Evolutionary conservation across 2,329 filamentous ascomycete genomes (phyloP), one percentile per base, ranked within the genome.

Genomic region (Exutisphaerella laricina): DNA sequence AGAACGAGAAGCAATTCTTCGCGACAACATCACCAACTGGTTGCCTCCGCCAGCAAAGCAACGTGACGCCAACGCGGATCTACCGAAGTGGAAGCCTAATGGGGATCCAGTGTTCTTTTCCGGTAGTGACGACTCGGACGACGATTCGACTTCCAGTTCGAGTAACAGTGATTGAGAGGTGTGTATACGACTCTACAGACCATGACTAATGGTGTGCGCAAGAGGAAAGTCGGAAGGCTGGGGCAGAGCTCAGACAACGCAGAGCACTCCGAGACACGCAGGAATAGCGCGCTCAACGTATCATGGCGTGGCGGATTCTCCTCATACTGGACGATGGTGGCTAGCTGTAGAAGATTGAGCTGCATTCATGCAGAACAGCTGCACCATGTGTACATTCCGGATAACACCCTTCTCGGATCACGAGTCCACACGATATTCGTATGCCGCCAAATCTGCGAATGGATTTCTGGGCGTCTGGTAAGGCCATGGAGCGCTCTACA

Each of bases 61-160:
- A 18, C 13, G 30, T 12, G 30, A 33, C 14, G 16, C 30, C 9
- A n/a, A 33, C 3, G 30, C 17, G 13, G 9, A 18, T 18, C n/a
- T 33, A 18, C 30, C 30, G 7, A 33, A 33, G 30, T 18, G 30
- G 30, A 33, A 33, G n/a, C 16, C 30, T 18, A 33, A 33, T 3
- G 30, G 30, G 16, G 30, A 33, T 33, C 30, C 30, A 14, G 10
- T 33, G 30, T 33, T 14, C 16, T 33, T 33, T n/a, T n/a, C n/a
- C 30, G 30, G 20, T 14, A 33, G 30, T 18, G 30, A 33, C 14
- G 30, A 33, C n/a, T 14, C 13, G 30, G 30, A 33, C n/a, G n/a
- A n/a, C n/a, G n/a, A n/a, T n/a, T n/a, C n/a, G 14, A 18, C 30
- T 14, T 18, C 16, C 7, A 33, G 30, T 18, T 33, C 30, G 30